Base-by-base conservation (phyloP, 805 yeast genomes). In the Ogataea degrootiae region DNA sequence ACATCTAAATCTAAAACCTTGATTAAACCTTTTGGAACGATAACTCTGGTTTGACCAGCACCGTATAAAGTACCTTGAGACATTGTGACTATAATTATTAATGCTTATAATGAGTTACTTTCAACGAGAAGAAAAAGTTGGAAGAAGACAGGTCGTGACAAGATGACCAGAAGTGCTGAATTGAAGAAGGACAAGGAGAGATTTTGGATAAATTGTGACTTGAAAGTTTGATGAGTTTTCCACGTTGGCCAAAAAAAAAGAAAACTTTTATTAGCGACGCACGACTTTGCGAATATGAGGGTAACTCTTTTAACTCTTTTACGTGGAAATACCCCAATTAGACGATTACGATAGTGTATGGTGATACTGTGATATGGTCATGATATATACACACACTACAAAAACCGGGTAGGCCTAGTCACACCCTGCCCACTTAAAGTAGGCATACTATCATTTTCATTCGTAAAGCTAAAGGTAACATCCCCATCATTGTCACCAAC, bases 1-100 rank as follows among this genome's bases (percentile, higher is more conserved):
- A 85, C 71, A 57, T 85, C 90, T 59, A 86, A 71, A 52, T 75
- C 73, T 67, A 75, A 75, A 67, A 71, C 69, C 63, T 80, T 78
- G 70, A 83, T 72, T 55, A 86, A 65, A 48, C 68, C 68, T 46
- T 52, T 60, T 41, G 66, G 64, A 39, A 64, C 57, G 37, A 66
- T 42, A 39, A 59, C 53, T 57, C 70, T 61, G 53, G 69, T 63
- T 49, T 61, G 60, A 36, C 47, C 56, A 44, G 50, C 58, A 48
- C 65, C 69, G 58, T 52, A 66, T 50, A 66, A 57, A 51, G 68
- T 65, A 52, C 70, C 70, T 53, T 52, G 57, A 45, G 70, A 64
- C 70, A 66, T 66, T 35, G 41, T 2, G 15, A 21, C 6, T 3
- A 26, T 3, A 23, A 14, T 19, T 15, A 19, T 14, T 19, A 19